A percentile compares a stretch with the other conserved stretches of the same genome.
Conservation (phyloP, 805 yeast genomes). For the Ogataea chonburiensis region DNA sequence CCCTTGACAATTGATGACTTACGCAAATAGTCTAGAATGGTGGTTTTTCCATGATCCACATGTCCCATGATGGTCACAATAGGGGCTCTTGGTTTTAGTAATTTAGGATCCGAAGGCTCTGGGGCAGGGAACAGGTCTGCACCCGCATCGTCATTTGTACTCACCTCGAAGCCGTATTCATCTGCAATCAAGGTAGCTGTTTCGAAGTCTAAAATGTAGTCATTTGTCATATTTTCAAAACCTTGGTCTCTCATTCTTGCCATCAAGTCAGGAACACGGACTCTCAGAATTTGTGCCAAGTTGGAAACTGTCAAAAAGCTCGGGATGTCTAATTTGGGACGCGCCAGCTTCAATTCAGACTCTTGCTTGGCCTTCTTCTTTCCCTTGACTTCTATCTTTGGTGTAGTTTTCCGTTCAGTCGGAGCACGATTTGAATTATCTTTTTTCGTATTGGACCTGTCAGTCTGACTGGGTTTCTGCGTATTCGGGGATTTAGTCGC, state of each 20-base stretch:
- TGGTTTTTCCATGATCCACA: constrained; percentile 97
- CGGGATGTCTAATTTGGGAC: constrained; percentile 51
- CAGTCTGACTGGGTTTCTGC: background rate
- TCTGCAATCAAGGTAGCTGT: constrained; percentile 85
- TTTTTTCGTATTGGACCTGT: constrained; percentile 1
- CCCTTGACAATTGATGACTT: constrained; percentile 79
- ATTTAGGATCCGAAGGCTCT: constrained; percentile 44
- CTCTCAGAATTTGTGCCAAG: constrained; percentile 66
- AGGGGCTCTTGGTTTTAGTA: constrained; percentile 74
- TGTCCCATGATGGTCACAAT: constrained; percentile 98
- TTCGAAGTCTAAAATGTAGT: constrained; percentile 81
- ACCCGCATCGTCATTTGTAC: constrained; percentile 54
- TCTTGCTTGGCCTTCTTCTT: constrained; percentile 12
- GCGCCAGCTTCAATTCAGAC: constrained; percentile 5
- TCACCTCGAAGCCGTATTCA: constrained; percentile 75
- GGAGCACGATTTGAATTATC: too few species aligned
- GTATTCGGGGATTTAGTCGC: background rate
- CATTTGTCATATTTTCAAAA: constrained; percentile 66
- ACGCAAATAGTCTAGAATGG: constrained; percentile 82
- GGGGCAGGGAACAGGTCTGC: constrained; percentile 60
- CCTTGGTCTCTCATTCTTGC: constrained; percentile 65
- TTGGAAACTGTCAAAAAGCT: constrained; percentile 77
- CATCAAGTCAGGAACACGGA: constrained; percentile 61
- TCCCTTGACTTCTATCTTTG: constrained; percentile 5
- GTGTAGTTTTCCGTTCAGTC: too few species aligned